Evolutionary conservation across 2,329 filamentous ascomycete species (phyloP).

Genomic region (Beauveria sp.): DNA sequence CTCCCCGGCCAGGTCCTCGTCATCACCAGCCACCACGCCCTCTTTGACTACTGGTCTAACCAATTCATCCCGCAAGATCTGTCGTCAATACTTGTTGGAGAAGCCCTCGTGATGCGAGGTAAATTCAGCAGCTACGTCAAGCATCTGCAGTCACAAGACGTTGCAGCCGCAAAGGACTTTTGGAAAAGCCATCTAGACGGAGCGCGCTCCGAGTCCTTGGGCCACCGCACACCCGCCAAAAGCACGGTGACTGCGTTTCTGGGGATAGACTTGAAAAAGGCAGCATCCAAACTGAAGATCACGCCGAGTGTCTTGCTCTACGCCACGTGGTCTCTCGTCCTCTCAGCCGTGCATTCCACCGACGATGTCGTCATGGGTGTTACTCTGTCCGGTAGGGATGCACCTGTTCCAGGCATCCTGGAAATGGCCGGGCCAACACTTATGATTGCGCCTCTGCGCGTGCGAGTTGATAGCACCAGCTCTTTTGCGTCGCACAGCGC

Average conservation of each 20-base stretch:
- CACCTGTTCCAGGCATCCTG: slow-evolving; percentile 11
- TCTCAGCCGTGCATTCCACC: background rate
- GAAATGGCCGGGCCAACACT: slow-evolving; percentile 13
- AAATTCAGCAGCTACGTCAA: background rate
- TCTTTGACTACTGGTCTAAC: background rate
- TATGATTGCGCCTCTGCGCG: slow-evolving; percentile 15
- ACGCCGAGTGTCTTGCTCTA: background rate
- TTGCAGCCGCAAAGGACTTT: background rate
- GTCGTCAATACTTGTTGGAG: background rate
- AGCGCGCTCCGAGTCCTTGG: background rate
- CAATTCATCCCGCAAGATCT: background rate
- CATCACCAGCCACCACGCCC: background rate
- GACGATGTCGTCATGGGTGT: slow-evolving; percentile 14
- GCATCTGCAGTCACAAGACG: background rate
- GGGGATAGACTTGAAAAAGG: background rate
- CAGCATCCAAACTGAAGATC: background rate
- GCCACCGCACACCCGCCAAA: background rate
- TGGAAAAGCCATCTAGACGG: background rate
- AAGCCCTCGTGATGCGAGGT: background rate
- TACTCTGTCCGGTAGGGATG: slow-evolving; percentile 15
- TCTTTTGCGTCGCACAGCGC: background rate
- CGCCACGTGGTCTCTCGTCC: background rate
- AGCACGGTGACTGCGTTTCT: background rate
- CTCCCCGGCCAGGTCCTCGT: background rate
- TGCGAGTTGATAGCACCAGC: background rate